Evolutionary conservation across 495 filamentous ascomycete species (phyloP).

Genomic region (Bathelium albidoporum): DNA sequence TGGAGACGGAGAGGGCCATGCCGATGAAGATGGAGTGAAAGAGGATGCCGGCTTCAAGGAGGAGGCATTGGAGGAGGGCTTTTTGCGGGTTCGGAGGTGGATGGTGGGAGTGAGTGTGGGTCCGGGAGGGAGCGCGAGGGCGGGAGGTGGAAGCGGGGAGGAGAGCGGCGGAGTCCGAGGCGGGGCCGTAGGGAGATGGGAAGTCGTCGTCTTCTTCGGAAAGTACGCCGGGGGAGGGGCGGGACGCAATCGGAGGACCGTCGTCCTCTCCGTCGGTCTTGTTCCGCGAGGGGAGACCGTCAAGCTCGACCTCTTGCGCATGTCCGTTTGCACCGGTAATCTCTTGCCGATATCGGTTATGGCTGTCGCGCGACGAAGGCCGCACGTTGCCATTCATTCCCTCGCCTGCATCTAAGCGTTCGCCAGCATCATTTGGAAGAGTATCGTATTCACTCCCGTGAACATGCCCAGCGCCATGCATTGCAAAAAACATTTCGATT

Average conservation of each 20-base stretch:
- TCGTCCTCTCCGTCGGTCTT: slow-evolving; percentile 6
- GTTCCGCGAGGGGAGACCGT: slow-evolving; percentile 7
- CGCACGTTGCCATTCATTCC: slow-evolving; percentile 5
- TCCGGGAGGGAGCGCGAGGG: not conserved
- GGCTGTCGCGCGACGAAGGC: slow-evolving; percentile 20
- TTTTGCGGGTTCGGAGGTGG: slow-evolving; percentile 23
- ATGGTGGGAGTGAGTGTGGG: not conserved
- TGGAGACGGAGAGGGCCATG: slow-evolving; percentile 57
- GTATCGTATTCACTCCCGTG: slow-evolving; percentile 22
- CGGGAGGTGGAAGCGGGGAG: not conserved
- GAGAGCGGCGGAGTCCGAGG: not conserved
- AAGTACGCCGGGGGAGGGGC: not conserved
- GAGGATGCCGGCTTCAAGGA: slow-evolving; percentile 37
- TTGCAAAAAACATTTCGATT: slow-evolving; percentile 38
- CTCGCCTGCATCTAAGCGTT: not conserved
- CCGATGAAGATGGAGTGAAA: slow-evolving; percentile 57
- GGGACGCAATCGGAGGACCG: not conserved
- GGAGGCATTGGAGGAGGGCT: slow-evolving; percentile 31
- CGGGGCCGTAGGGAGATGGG: slow-evolving; percentile 7
- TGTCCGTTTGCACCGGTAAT: slow-evolving; percentile 11
- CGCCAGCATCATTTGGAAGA: not conserved
- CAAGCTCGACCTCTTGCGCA: slow-evolving; percentile 12
- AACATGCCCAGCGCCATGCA: slow-evolving; percentile 30
- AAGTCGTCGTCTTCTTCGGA: not conserved
- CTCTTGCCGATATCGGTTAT: slow-evolving; percentile 17